A percentile compares a stretch with the other conserved stretches of the same genome.
phyloP scores from a whole-genome alignment of 1,284 basidiomycete species.

The Coriolopsis trogii region DNA sequence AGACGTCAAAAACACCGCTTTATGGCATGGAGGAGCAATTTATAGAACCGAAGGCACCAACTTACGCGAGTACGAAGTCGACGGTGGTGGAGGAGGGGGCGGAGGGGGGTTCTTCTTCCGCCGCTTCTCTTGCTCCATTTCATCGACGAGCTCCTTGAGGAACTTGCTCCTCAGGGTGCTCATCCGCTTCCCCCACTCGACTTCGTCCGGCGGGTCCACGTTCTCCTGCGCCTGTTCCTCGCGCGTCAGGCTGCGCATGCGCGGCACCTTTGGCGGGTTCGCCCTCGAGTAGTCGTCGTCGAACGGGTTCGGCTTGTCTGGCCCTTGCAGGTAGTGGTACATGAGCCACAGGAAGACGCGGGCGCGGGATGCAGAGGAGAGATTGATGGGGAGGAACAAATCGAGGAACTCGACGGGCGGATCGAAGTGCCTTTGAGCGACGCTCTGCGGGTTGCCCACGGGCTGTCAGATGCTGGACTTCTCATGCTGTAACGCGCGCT shows the following conservation, averaged over 20 bases:
- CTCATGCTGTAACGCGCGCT: conserved; percentile 1
- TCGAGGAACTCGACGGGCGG: conserved; percentile 76
- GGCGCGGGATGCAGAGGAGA: conserved; percentile 73
- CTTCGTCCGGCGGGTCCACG: conserved; percentile 43
- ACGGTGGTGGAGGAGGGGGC: conserved; percentile 18
- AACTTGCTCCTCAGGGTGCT: conserved; percentile 42
- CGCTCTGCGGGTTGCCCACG: conserved; percentile 46
- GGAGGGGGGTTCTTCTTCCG: conserved; percentile 31
- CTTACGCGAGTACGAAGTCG: conserved; percentile 31
- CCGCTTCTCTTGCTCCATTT: conserved; percentile 38
- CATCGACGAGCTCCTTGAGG: conserved; percentile 43
- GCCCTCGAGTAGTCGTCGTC: conserved; percentile 42
- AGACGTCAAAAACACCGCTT: conserved; percentile 6
- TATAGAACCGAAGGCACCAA: neutral
- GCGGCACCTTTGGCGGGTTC: conserved; percentile 42
- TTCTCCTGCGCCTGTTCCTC: conserved; percentile 44
- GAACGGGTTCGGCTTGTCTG: conserved; percentile 44
- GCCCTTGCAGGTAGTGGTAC: conserved; percentile 51
- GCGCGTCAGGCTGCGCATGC: conserved; percentile 35
- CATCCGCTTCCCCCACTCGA: conserved; percentile 45
- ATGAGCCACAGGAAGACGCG: conserved; percentile 65
- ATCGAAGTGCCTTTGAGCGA: conserved; percentile 76
- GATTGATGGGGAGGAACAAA: conserved; percentile 75
- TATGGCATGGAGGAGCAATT: no score
- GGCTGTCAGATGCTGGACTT: conserved; percentile 12